phyloP scores from a whole-genome alignment of 345 rosid genomes.

The Erodium maritimum region DNA sequence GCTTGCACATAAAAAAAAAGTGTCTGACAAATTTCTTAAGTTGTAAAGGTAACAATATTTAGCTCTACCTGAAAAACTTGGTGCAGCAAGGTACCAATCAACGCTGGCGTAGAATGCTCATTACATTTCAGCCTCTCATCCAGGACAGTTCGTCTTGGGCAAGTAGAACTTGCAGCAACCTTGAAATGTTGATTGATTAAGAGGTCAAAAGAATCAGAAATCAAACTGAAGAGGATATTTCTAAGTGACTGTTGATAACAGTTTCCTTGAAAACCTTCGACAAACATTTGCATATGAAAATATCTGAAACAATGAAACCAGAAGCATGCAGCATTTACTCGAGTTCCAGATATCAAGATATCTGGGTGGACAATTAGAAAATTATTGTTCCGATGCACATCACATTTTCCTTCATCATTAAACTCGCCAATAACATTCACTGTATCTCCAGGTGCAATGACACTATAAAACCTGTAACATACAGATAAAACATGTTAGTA shows the following conservation, averaged over 20 bases:
- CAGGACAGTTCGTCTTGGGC: conserved; percentile 77
- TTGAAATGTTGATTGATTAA: conserved; percentile 15
- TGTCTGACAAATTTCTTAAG: background rate
- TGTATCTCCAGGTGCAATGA: conserved; percentile 86
- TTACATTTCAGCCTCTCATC: conserved; percentile 77
- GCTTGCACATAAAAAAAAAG: background rate
- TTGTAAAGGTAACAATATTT: conserved; percentile 1
- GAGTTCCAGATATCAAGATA: conserved; percentile 81
- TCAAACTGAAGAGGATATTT: conserved; percentile 1
- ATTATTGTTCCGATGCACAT: conserved; percentile 50
- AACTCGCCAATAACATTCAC: conserved; percentile 79
- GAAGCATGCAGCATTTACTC: conserved; percentile 32
- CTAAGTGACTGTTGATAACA: background rate
- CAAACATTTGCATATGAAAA: background rate
- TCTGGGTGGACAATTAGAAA: conserved; percentile 80
- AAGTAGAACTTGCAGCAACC: conserved; percentile 85
- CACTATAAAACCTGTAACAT: conserved; percentile 58
- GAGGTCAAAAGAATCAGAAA: background rate
- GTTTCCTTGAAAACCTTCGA: background rate
- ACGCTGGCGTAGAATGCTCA: conserved; percentile 70
- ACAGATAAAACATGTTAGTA: background rate
- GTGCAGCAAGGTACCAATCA: conserved; percentile 86
- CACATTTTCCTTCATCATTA: conserved; percentile 65
- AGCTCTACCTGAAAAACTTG: conserved; percentile 78
- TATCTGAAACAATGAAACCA: conserved; percentile 5